phyloP scores from a whole-genome alignment of 768 basidiomycete species.

The Exsudoporus frostii region DNA sequence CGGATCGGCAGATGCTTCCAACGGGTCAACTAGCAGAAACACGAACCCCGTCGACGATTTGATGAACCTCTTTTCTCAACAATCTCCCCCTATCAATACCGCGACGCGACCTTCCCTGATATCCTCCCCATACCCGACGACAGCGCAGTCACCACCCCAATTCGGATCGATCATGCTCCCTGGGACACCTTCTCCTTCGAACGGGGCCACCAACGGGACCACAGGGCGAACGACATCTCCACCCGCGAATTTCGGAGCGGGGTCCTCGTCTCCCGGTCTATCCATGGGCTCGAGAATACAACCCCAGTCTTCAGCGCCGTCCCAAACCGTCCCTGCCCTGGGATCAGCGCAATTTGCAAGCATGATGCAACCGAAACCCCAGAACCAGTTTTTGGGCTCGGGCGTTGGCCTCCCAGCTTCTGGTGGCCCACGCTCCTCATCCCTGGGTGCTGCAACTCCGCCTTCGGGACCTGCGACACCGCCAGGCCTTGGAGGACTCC shows the following conservation, averaged over 20 bases:
- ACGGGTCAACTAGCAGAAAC: conserved; percentile 15
- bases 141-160: conserved; percentile 22
- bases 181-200: conserved; percentile 34
- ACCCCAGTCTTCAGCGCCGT: background rate
- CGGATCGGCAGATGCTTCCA: conserved; percentile 15
- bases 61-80: conserved; percentile 51
- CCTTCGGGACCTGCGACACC: conserved; percentile 15
- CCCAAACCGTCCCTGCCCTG: background rate
- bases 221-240: conserved; percentile 14
- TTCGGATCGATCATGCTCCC: conserved; percentile 44
- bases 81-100: conserved; percentile 22
- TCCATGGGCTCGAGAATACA: conserved; percentile 6
- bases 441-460: conserved; percentile 7
- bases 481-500: conserved; percentile 2
- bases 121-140: conserved; percentile 15
- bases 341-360: conserved; percentile 10
- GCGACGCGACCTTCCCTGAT: conserved; percentile 26
- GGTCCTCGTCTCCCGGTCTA: background rate
- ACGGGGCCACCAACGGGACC: conserved; percentile 14
- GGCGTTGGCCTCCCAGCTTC: background rate
- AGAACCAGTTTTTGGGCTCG: conserved; percentile 4
- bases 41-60: conserved; percentile 51
- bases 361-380: conserved; percentile 19
- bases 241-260: conserved; percentile 3
- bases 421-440: conserved; percentile 5